Percentiles rank a stretch among this genome's conserved stretches.
Conservation (phyloP, 345 rosid genomes). For the Eucalyptus decipiens region DNA sequence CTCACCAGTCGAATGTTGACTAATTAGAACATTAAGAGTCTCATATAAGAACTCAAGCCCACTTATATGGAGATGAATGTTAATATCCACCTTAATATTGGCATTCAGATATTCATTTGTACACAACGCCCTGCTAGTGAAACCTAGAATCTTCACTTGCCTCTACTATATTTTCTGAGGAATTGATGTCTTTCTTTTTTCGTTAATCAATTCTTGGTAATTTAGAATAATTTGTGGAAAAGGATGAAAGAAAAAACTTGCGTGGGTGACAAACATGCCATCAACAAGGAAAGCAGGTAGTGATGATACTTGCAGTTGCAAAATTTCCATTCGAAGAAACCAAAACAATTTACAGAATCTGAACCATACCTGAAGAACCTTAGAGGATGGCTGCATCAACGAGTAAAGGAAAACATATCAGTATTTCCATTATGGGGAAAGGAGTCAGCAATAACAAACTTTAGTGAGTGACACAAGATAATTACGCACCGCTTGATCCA, state of each 20-base stretch:
- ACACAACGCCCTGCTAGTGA: neutral
- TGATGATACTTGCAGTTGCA: neutral
- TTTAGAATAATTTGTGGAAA: neutral
- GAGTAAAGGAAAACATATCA: neutral
- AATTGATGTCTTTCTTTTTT: neutral
- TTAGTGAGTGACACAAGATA: neutral
- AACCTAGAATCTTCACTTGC: neutral
- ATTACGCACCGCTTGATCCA: conserved; percentile 35
- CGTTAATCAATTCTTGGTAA: neutral
- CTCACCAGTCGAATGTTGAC: neutral
- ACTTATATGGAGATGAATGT: neutral
- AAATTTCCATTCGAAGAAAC: neutral
- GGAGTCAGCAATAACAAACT: neutral
- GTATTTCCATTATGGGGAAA: neutral
- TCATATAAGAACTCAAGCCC: neutral
- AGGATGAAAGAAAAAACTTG: neutral
- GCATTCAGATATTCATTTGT: neutral
- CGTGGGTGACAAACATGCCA: neutral
- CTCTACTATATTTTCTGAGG: neutral
- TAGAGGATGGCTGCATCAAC: conserved; percentile 41
- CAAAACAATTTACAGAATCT: neutral
- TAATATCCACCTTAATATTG: neutral
- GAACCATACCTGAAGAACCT: conserved; percentile 45
- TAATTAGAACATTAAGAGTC: neutral
- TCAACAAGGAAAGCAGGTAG: neutral